Percentiles rank a stretch among this genome's conserved stretches.
Evolutionary conservation across 768 basidiomycete genomes (phyloP).

Genomic region (Xerocomellus amylosporus): DNA sequence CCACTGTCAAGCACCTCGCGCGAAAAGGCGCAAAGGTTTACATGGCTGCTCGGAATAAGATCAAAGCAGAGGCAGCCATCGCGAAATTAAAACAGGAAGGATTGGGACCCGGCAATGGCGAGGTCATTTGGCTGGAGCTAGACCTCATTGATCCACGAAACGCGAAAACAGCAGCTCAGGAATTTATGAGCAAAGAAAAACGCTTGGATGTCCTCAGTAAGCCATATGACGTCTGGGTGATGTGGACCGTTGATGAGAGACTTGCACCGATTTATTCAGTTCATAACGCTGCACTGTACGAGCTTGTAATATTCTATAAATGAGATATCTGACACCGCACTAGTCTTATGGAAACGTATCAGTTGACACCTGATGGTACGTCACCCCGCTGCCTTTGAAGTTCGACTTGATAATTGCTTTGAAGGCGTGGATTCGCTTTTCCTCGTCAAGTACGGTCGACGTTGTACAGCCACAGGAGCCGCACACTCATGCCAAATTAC

Average conservation of each 20-base stretch:
- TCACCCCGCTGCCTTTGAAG: background rate
- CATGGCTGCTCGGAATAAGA: constrained; percentile 50
- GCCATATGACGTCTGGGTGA: background rate
- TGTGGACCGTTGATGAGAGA: background rate
- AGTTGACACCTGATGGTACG: constrained; percentile 30
- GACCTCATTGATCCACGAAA: constrained; percentile 49
- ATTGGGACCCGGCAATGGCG: constrained; percentile 42
- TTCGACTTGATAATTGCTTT: background rate
- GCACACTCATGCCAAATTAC: background rate
- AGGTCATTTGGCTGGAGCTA: constrained; percentile 48
- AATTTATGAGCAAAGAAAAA: constrained; percentile 47
- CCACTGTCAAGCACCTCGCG: constrained; percentile 50
- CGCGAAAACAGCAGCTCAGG: constrained; percentile 48
- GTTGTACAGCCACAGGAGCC: background rate
- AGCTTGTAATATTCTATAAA: background rate
- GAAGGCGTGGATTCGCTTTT: constrained; percentile 40
- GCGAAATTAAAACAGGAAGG: constrained; percentile 43
- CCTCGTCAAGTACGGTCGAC: constrained; percentile 42
- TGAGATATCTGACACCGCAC: constrained; percentile 5
- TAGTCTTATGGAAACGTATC: constrained; percentile 22
- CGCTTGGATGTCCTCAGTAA: constrained; percentile 55
- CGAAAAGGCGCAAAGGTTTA: constrained; percentile 58
- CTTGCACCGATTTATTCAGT: constrained; percentile 37
- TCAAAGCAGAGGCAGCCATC: constrained; percentile 48
- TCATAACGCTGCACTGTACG: constrained; percentile 55